A percentile compares a stretch with the other conserved stretches of the same genome.
phyloP scores from a whole-genome alignment of 441 rosid species.

The Erodium moschatum region DNA sequence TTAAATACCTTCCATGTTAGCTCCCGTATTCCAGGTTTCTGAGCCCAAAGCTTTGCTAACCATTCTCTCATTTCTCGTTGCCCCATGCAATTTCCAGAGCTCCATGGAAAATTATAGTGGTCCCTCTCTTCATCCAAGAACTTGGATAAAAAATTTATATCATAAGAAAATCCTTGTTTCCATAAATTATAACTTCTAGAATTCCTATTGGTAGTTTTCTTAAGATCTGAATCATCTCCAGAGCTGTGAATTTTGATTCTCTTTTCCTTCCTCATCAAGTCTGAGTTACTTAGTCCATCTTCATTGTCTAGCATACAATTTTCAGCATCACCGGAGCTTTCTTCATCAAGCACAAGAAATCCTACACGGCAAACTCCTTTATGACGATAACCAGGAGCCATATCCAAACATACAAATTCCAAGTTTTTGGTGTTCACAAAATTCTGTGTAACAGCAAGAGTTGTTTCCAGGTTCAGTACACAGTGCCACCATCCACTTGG shows the following conservation, averaged over 20 bases:
- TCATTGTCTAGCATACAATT: constrained; percentile 26
- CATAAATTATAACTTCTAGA: constrained; percentile 41
- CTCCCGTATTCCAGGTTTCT: constrained; percentile 69
- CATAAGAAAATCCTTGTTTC: constrained; percentile 60
- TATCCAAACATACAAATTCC: constrained; percentile 81
- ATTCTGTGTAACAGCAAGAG: constrained; percentile 90
- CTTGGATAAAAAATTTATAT: constrained; percentile 50
- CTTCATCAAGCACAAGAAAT: constrained; percentile 67
- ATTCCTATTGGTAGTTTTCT: constrained; percentile 28
- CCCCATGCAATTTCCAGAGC: constrained; percentile 76
- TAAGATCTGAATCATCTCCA: constrained; percentile 29
- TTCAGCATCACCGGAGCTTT: constrained; percentile 32
- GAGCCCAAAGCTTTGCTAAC: constrained; percentile 73
- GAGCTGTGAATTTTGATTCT: constrained; percentile 38
- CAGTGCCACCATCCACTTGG: constrained; percentile 99
- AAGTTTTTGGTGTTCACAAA: constrained; percentile 76
- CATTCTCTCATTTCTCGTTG: constrained; percentile 93
- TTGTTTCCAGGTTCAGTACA: constrained; percentile 77
- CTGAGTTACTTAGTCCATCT: constrained; percentile 39
- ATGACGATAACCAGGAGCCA: constrained; percentile 93
- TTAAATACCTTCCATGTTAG: constrained; percentile 77
- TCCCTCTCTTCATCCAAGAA: constrained; percentile 77
- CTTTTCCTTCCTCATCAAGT: constrained; percentile 76
- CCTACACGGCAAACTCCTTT: constrained; percentile 97
- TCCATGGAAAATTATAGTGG: constrained; percentile 85